A percentile compares a stretch with the other conserved stretches of the same genome.
phyloP scores from a whole-genome alignment of 208 protist genomes.

The Herpetomonas samuelpessoai region DNA sequence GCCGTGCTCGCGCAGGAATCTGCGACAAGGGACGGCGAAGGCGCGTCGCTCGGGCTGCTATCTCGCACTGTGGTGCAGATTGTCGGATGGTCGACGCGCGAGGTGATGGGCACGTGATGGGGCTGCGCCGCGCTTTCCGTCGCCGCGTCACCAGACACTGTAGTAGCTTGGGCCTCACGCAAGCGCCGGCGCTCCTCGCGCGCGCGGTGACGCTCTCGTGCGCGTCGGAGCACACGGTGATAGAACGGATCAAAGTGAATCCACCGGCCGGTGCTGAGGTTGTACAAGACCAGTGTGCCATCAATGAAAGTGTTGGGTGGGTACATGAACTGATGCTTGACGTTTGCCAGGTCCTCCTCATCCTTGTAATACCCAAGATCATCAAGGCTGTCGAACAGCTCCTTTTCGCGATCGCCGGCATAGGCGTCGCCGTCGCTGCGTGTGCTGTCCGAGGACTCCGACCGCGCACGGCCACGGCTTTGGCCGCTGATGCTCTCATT shows the following conservation, averaged over 20 bases:
- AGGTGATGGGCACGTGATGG: too few relatives aligned
- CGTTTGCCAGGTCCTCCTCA: constrained; percentile 6
- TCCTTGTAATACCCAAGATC: neutral
- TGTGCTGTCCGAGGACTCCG: too few relatives aligned
- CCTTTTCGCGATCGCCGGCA: neutral
- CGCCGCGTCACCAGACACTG: too few relatives aligned
- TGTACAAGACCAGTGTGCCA: constrained; percentile 52
- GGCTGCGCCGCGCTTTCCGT: too few relatives aligned
- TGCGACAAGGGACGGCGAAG: too few relatives aligned
- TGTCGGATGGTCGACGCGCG: too few relatives aligned
- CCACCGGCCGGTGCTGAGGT: constrained; percentile 34
- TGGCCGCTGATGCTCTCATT: too few relatives aligned
- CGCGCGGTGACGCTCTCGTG: constrained; percentile 8
- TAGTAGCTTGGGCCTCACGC: too few relatives aligned
- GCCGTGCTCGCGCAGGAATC: neutral
- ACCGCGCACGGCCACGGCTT: too few relatives aligned
- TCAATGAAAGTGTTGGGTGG: constrained; percentile 37
- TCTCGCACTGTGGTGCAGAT: too few relatives aligned
- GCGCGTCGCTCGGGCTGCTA: too few relatives aligned
- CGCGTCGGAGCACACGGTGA: constrained; percentile 18
- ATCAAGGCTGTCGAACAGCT: neutral
- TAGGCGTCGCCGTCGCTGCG: neutral
- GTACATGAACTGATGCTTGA: constrained; percentile 35
- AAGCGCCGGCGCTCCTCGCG: constrained; percentile 6
- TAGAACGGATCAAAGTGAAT: constrained; percentile 36